Evolutionary conservation across 768 basidiomycete genomes (phyloP).

Genomic region (Xerocomus brunneocitrinus): DNA sequence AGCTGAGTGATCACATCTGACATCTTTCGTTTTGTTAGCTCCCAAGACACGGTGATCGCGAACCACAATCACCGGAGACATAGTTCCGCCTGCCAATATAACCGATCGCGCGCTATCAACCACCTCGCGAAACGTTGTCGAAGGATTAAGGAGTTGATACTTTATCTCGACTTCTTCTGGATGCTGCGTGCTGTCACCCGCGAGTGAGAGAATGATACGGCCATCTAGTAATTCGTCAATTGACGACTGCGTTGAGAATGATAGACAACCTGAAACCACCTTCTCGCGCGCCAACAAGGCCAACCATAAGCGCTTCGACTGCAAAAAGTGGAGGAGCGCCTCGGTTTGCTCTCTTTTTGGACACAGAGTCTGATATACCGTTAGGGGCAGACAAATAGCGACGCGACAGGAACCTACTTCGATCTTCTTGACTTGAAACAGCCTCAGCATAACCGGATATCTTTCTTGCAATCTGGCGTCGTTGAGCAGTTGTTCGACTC

Average conservation of each 20-base stretch:
- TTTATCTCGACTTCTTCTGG: slow-evolving; percentile 59
- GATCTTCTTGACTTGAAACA: slow-evolving; percentile 41
- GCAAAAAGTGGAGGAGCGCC: slow-evolving; percentile 72
- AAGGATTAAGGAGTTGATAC: slow-evolving; percentile 91
- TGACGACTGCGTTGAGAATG: not conserved
- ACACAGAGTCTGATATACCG: slow-evolving; percentile 2
- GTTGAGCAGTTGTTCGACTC: not conserved
- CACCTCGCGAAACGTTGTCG: slow-evolving; percentile 80
- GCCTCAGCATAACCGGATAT: slow-evolving; percentile 82
- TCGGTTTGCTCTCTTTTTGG: slow-evolving; percentile 20
- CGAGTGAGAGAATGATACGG: slow-evolving; percentile 58
- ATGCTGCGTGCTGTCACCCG: slow-evolving; percentile 33
- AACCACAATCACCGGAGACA: slow-evolving; percentile 81
- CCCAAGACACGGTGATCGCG: not conserved
- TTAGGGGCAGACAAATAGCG: not conserved
- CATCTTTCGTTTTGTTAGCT: slow-evolving; percentile 47
- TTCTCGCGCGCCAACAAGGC: slow-evolving; percentile 74
- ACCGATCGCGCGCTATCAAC: slow-evolving; percentile 77
- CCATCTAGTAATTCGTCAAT: slow-evolving; percentile 53
- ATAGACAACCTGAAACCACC: slow-evolving; percentile 36
- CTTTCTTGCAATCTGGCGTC: slow-evolving; percentile 59
- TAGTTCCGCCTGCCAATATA: slow-evolving; percentile 94
- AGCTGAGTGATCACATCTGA: slow-evolving; percentile 83
- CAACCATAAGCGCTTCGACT: slow-evolving; percentile 74
- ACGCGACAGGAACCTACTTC: slow-evolving; percentile 10